Evolutionary conservation across 129 eudicot genomes (phyloP).

Genomic region (Erigeron canadensis): DNA sequence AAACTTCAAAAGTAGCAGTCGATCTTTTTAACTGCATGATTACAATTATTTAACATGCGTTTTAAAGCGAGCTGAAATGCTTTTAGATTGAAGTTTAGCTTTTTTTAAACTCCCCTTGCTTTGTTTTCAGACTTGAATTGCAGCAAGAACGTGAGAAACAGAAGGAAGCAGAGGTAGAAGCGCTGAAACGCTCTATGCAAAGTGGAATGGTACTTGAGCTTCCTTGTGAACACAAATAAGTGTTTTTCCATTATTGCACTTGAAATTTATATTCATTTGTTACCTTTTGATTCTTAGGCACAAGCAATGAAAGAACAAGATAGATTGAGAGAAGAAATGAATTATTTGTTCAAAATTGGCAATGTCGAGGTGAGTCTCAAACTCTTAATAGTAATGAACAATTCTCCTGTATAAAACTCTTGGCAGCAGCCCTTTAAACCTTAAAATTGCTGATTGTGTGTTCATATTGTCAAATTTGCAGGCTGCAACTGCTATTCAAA

Average conservation of each 20-base stretch:
- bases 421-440: not conserved
- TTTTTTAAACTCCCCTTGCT: not conserved
- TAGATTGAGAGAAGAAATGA: constrained; percentile 89
- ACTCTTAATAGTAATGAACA: not conserved
- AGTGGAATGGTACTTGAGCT: constrained; percentile 68
- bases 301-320: constrained; percentile 99
- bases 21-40: not conserved
- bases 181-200: constrained; percentile 74
- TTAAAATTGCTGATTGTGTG: not conserved
- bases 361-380: constrained; percentile 69
- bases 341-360: constrained; percentile 79
- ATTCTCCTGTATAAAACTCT: not conserved
- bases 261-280: constrained; percentile 7
- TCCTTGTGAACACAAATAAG: not conserved
- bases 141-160: constrained; percentile 75
- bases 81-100: not conserved
- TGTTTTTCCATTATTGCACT: not conserved
- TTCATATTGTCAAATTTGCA: constrained; percentile 24
- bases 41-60: not conserved
- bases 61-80: not conserved
- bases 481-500: constrained; percentile 98
- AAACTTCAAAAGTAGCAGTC: not conserved
- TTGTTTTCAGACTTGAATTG: constrained; percentile 64
- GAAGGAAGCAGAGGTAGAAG: constrained; percentile 76
- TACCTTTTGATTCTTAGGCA: constrained; percentile 46